Percentiles rank a stretch among this genome's conserved stretches.
These are phyloP conservation scores for Aspergillus quadricinctus DNA, from an alignment of 2,329 filamentous ascomycete species.

Conservation along the genomic window DNA sequence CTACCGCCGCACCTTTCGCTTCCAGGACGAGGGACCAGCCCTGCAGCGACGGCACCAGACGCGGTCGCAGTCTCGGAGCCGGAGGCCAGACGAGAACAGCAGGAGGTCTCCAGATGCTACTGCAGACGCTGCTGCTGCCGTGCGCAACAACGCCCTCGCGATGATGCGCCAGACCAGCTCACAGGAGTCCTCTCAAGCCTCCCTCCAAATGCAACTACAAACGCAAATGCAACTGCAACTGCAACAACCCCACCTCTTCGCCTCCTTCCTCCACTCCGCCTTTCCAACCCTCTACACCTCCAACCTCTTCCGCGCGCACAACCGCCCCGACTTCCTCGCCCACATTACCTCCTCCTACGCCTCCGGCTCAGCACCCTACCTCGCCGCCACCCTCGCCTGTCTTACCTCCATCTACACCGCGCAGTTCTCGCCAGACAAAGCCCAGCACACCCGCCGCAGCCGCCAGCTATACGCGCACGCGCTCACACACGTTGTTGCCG, in stretches of 20 bases:
- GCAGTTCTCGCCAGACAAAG: slow-evolving; percentile 19
- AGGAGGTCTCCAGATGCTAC: slow-evolving; percentile 1
- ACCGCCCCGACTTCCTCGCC: slow-evolving; percentile 19
- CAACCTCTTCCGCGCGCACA: slow-evolving; percentile 22
- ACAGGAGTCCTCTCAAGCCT: too few relatives aligned
- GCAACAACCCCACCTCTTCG: slow-evolving; percentile 21
- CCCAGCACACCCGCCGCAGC: slow-evolving; percentile 17
- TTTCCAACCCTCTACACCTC: slow-evolving; percentile 27
- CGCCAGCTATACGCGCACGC: slow-evolving; percentile 30
- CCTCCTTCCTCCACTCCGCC: slow-evolving; percentile 22
- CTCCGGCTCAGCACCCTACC: slow-evolving; percentile 12
- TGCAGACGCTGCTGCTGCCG: slow-evolving; percentile 7
- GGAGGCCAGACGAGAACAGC: too few relatives aligned
- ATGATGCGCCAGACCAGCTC: slow-evolving; percentile 17
- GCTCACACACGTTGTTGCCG: slow-evolving; percentile 26
- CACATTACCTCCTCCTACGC: slow-evolving; percentile 22
- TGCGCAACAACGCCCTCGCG: slow-evolving; percentile 22
- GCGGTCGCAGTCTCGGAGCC: neutral
- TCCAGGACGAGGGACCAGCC: slow-evolving; percentile 36
- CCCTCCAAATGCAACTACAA: too few relatives aligned
- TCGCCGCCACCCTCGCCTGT: slow-evolving; percentile 24
- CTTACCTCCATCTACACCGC: slow-evolving; percentile 25
- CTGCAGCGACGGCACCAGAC: slow-evolving; percentile 28
- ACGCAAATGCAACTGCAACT: neutral
- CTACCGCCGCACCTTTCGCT: slow-evolving; percentile 31